Base-by-base conservation (phyloP, 179 eudicot genomes). In the Patellifolia procumbens region DNA sequence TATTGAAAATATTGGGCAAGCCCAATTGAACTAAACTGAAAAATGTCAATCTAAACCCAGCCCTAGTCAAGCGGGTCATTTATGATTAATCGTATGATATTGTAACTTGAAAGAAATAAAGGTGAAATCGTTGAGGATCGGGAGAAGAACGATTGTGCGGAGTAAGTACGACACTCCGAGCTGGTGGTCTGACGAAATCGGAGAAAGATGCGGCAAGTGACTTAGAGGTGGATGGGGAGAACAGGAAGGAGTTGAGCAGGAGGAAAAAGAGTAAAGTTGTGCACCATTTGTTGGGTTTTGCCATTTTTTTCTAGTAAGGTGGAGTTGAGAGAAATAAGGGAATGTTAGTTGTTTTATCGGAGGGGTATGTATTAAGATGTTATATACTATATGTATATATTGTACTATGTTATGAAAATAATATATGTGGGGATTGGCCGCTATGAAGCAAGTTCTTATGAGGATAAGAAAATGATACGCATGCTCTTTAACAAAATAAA, bases 101-200 rank as follows among this genome's bases (percentile, higher is more conserved):
- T 13, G 24, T 0, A 65, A 13, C 45, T 45, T 2, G 1, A 26
- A 24, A 68, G 11, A 68, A 4, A 46, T 5, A 46, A 22, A 17
- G 55, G 17, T 15, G 22, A 22, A 82, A 82, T 82, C 79, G 85
- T 70, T 82, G 74, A 56, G 85, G 85, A 29, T 79, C 72, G 2
- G 77, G 43, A 5, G 65, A 39, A 20, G 82, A 82, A 22, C 82
- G 80, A 6, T 42, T 53, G 52, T 79, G 80, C 5, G 79, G 68
- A 60, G 78, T 79, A 32, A 76, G 35, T 34, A 82, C 7, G 9
- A 73, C 16, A 10, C 59, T 52, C 3, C 85, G 85, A 59, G 82
- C 77, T 0, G 67, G 34, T 0, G 63, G 82, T 26, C 85, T 78
- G 55, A 72, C 24, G 9, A 55, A 82, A 15, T 70, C 76, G 3